Evolutionary conservation across 2,329 filamentous ascomycete species (phyloP), one percentile per base, ranked within the genome.

Genomic region (Pseudocercospora fuligena): DNA sequence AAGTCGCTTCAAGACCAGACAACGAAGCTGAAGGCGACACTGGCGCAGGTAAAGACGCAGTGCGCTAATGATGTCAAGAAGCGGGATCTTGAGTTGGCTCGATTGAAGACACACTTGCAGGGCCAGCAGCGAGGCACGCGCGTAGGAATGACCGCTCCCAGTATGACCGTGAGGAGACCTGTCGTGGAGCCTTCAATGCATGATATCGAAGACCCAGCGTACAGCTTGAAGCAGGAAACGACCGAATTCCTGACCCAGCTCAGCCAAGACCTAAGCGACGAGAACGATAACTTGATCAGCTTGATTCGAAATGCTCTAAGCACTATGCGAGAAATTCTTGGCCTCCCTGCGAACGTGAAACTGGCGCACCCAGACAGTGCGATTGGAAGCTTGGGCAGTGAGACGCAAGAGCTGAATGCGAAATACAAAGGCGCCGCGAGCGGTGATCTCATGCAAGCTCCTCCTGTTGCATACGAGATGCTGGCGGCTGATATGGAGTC

Each of bases 11-110:
- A 93, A 73, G 94, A 97, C 33, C 93, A 98, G 76, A 86, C 94
- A 70, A 85, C 88, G 25, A 89, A 91, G 60, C 88, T 94, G 78
- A 96, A 94, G 78, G 85, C 88, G 0, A 87, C 92, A 2, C 88
- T 97, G 1, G 87, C 90, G 31, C 94, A 98, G 79, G 91, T 95
- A 2, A 89, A 94, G 67, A 88, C 91, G 6, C 90, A 94, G 70
- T 98, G 94, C 79, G 90, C 93, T 59, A 97, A 93, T 71, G 95
- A 99, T 75, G 88, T 97, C 54, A 89, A 94, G 67, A 94, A 96
- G 76, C 89, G 94, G 49, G 95, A 99, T 76, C 85, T 93, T 53
- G 92, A 97, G 79, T 90, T 98, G 70, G 92, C 97, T 70, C 89
- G 89, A 47, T 83, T 99, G 69, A 98, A 97, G 83, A 91, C 90